These are phyloP conservation scores for Eucalyptus pauciflora DNA, from an alignment of 345 rosid species.

Conservation along the genomic window DNA sequence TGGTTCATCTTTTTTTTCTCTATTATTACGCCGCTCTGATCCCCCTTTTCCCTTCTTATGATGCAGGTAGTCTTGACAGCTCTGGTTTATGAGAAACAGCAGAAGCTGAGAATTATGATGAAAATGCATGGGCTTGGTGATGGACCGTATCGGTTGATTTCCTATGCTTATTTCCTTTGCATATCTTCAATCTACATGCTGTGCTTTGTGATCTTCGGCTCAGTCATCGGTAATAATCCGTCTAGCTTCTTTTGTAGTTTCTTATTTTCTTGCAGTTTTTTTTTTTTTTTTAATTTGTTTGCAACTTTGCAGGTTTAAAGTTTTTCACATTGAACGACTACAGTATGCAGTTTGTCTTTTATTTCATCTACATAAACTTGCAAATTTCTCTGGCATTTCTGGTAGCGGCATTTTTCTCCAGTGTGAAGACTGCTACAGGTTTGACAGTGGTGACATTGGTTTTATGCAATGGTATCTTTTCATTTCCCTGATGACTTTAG, in stretches of 20 bases:
- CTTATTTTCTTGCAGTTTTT: background rate
- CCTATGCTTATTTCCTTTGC: slow-evolving; percentile 69
- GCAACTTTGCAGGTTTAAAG: slow-evolving; percentile 51
- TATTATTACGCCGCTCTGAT: background rate
- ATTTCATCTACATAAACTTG: slow-evolving; percentile 64
- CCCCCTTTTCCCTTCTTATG: background rate
- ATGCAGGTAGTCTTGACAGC: slow-evolving; percentile 60
- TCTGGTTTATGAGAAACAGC: slow-evolving; percentile 79
- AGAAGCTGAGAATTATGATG: slow-evolving; percentile 80
- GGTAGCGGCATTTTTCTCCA: slow-evolving; percentile 53
- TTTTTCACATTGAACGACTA: slow-evolving; percentile 69
- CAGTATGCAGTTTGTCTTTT: slow-evolving; percentile 59
- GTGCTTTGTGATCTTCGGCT: slow-evolving; percentile 65
- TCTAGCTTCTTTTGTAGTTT: background rate
- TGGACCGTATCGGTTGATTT: slow-evolving; percentile 85
- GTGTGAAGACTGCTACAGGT: slow-evolving; percentile 88
- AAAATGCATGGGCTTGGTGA: slow-evolving; percentile 97
- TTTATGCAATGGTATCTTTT: background rate
- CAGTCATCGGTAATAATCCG: slow-evolving; percentile 38
- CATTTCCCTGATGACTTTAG: background rate
- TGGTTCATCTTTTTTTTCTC: background rate
- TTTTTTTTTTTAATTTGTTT: background rate
- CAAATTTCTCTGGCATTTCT: slow-evolving; percentile 80
- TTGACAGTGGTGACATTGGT: background rate
- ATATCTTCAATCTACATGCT: slow-evolving; percentile 52